A percentile compares a stretch with the other conserved stretches of the same genome.
These are phyloP conservation scores for Boletus subparvulus DNA, from an alignment of 768 basidiomycete genomes.

Conservation along the genomic window DNA sequence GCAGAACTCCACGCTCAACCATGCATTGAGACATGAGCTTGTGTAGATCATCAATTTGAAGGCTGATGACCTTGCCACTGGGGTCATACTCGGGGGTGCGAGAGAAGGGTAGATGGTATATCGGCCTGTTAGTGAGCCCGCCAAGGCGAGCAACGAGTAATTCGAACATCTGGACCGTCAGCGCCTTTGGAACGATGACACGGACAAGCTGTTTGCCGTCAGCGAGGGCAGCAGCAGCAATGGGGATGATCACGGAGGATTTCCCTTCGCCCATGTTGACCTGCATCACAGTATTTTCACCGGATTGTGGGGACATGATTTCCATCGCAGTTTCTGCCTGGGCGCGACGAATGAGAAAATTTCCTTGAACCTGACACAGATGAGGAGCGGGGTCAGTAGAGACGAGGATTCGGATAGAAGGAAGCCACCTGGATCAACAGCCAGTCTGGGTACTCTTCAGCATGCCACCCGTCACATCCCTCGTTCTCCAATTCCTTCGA, in stretches of 20 bases:
- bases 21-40: slow-evolving; percentile 38
- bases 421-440: not conserved
- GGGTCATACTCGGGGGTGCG: slow-evolving; percentile 31
- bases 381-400: slow-evolving; percentile 30
- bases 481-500: not conserved
- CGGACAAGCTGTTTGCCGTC: slow-evolving; percentile 42
- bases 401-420: not conserved
- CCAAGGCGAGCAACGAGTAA: slow-evolving; percentile 39
- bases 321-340: slow-evolving; percentile 34
- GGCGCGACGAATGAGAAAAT: not conserved
- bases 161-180: slow-evolving; percentile 44
- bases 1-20: slow-evolving; percentile 37
- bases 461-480: not conserved
- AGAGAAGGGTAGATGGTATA: slow-evolving; percentile 49
- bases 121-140: slow-evolving; percentile 43
- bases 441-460: not conserved
- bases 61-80: too few relatives aligned
- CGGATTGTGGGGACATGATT: slow-evolving; percentile 41
- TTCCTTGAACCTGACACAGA: not conserved
- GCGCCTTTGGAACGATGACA: slow-evolving; percentile 45
- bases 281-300: slow-evolving; percentile 40
- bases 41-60: slow-evolving; percentile 22
- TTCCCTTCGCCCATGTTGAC: slow-evolving; percentile 61
- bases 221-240: slow-evolving; percentile 40
- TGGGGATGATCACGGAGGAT: slow-evolving; percentile 44